Conservation (phyloP, 1,284 basidiomycete genomes). For the Ustilago vetiveriae region DNA sequence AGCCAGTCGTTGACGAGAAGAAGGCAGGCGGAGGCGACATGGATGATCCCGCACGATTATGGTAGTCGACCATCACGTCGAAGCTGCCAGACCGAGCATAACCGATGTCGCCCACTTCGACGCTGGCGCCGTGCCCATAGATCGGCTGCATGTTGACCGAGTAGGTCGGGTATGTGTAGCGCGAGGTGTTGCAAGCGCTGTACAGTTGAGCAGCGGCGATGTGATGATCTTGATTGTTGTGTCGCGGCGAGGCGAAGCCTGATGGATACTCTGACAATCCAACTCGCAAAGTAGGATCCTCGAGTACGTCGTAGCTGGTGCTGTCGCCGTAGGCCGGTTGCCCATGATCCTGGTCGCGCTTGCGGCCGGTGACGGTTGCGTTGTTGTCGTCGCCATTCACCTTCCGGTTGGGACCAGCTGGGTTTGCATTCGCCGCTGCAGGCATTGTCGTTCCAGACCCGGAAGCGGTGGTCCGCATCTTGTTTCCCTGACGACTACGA, state of each 20-base stretch:
- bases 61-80: conserved; percentile 8
- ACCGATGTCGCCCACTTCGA: background rate
- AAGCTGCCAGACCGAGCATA: conserved; percentile 10
- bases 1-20: conserved; percentile 3
- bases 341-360: conserved; percentile 11
- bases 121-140: background rate
- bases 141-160: conserved; percentile 5
- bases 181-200: conserved; percentile 18
- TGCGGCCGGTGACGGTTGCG: background rate
- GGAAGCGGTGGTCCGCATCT: conserved; percentile 28
- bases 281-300: conserved; percentile 30
- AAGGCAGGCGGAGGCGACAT: conserved; percentile 27
- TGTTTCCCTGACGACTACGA: conserved; percentile 23
- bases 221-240: conserved; percentile 41
- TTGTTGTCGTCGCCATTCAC: background rate
- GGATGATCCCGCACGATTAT: conserved; percentile 12
- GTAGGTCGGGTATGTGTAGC: conserved; percentile 14
- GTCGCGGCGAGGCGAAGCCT: conserved; percentile 5
- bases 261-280: conserved; percentile 26
- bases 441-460: background rate
- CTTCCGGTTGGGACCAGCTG: background rate
- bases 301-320: conserved; percentile 12
- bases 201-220: conserved; percentile 39
- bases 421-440: background rate
- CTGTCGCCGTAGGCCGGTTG: background rate